Evolutionary conservation across 768 basidiomycete species (phyloP).

Genomic region (Serendipita indica): DNA sequence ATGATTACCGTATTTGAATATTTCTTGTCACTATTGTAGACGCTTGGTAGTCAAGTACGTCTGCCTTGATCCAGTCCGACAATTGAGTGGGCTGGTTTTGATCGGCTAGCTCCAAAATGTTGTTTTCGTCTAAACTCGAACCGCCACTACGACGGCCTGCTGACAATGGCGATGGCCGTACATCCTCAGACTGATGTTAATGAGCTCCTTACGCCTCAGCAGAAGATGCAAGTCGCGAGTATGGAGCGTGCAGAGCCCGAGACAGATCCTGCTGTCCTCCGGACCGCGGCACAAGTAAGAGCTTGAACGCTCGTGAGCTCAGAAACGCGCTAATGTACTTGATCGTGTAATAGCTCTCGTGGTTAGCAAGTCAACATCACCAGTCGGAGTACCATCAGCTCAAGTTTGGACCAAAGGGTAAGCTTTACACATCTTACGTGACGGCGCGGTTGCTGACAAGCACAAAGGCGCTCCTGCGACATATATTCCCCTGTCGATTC

Average conservation of each 20-base stretch:
- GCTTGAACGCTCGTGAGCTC: neutral
- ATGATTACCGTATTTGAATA: too few species aligned
- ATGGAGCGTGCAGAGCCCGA: constrained; percentile 7
- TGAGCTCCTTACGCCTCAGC: constrained; percentile 6
- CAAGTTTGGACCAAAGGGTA: constrained; percentile 44
- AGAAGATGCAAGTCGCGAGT: constrained; percentile 5
- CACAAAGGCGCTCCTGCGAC: constrained; percentile 36
- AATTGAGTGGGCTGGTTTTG: too few species aligned
- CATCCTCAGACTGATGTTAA: too few species aligned
- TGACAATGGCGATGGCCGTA: too few species aligned
- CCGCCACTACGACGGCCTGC: too few species aligned
- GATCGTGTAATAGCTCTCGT: constrained; percentile 28
- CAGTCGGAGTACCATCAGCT: constrained; percentile 51
- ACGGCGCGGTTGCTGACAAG: neutral
- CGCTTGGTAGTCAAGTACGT: too few species aligned
- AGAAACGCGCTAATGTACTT: neutral
- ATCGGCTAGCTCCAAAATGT: too few species aligned
- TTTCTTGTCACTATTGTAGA: too few species aligned
- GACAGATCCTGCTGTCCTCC: neutral
- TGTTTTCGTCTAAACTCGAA: neutral
- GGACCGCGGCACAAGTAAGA: neutral
- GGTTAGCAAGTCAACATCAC: constrained; percentile 62
- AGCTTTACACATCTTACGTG: neutral
- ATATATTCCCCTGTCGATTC: constrained; percentile 51
- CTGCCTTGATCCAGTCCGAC: too few species aligned